A percentile compares a stretch with the other conserved stretches of the same genome.
These are phyloP conservation scores for Spirogloea muscicola DNA, from an alignment of 139 green algal species.

Conservation along the genomic window DNA sequence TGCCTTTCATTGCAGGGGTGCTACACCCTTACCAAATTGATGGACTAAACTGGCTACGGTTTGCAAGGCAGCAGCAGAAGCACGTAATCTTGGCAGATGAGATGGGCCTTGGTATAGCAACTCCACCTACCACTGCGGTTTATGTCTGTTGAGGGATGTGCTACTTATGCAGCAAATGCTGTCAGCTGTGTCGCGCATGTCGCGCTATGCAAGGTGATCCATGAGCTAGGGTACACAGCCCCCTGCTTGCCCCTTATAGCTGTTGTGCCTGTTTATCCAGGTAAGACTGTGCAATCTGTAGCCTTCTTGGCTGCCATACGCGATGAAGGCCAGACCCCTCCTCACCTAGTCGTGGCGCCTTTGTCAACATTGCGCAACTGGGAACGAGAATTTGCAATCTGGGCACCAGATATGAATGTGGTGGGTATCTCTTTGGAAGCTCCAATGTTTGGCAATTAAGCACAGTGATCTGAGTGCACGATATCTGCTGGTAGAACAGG, in stretches of 20 bases:
- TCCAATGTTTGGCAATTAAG: too few species aligned
- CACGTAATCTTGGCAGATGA: slow-evolving; percentile 93
- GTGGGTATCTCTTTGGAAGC: slow-evolving; percentile 57
- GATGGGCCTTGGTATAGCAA: slow-evolving; percentile 70
- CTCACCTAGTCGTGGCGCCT: slow-evolving; percentile 84
- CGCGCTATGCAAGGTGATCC: too few species aligned
- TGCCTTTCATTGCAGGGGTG: slow-evolving; percentile 8
- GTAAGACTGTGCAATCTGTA: slow-evolving; percentile 76
- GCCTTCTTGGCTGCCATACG: slow-evolving; percentile 62
- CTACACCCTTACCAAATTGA: slow-evolving; percentile 82
- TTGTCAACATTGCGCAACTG: slow-evolving; percentile 90
- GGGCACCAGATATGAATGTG: slow-evolving; percentile 62
- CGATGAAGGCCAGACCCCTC: slow-evolving; percentile 49
- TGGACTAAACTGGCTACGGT: slow-evolving; percentile 60
- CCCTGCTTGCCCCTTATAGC: neutral
- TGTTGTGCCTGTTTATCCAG: slow-evolving; percentile 7
- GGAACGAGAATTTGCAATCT: slow-evolving; percentile 81
- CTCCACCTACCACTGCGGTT: too few species aligned
- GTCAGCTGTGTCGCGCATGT: too few species aligned
- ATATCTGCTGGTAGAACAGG: too few species aligned
- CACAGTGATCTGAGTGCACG: too few species aligned
- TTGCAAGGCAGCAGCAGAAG: slow-evolving; percentile 48
- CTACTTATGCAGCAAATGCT: too few species aligned
- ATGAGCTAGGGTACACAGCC: neutral
- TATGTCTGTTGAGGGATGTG: too few species aligned